phyloP scores from a whole-genome alignment of 441 rosid genomes.

The Erodium moschatum region DNA sequence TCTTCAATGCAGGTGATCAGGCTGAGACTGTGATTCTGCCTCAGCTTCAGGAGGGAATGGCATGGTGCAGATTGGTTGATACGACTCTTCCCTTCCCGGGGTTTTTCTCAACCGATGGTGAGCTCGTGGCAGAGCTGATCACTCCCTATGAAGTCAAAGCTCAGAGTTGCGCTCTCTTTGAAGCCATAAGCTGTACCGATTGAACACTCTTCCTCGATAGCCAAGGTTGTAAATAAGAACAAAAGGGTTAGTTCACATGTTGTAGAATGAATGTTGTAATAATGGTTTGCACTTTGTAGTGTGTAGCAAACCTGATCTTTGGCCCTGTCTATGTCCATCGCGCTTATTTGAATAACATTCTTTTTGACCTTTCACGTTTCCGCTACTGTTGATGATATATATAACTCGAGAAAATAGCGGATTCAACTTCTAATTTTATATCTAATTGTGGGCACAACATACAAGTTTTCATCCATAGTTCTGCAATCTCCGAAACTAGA shows the following conservation, averaged over 20 bases:
- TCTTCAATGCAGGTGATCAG: constrained; percentile 49
- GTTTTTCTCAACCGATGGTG: constrained; percentile 53
- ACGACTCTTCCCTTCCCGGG: constrained; percentile 76
- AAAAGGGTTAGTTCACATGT: too few species aligned
- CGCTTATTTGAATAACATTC: too few species aligned
- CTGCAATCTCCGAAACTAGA: not conserved
- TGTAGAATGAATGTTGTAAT: too few species aligned
- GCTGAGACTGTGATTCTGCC: constrained; percentile 49
- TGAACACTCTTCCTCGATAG: too few species aligned
- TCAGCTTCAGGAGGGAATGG: constrained; percentile 27
- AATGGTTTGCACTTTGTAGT: too few species aligned
- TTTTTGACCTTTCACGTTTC: not conserved
- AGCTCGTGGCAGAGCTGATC: constrained; percentile 38
- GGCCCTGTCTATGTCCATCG: too few species aligned
- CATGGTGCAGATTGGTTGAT: constrained; percentile 60
- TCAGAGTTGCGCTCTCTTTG: constrained; percentile 68
- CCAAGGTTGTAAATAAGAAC: too few species aligned
- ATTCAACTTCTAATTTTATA: not conserved
- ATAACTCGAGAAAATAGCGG: not conserved
- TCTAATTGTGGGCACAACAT: not conserved
- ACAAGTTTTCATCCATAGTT: not conserved
- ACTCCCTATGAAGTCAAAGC: constrained; percentile 58
- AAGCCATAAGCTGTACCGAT: constrained; percentile 28
- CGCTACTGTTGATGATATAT: not conserved
- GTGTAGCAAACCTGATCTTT: too few species aligned